Evolutionary conservation across 306 rosid species (phyloP), one percentile per base, ranked within the genome.

Genomic region (Macrotyloma uniflorum): DNA sequence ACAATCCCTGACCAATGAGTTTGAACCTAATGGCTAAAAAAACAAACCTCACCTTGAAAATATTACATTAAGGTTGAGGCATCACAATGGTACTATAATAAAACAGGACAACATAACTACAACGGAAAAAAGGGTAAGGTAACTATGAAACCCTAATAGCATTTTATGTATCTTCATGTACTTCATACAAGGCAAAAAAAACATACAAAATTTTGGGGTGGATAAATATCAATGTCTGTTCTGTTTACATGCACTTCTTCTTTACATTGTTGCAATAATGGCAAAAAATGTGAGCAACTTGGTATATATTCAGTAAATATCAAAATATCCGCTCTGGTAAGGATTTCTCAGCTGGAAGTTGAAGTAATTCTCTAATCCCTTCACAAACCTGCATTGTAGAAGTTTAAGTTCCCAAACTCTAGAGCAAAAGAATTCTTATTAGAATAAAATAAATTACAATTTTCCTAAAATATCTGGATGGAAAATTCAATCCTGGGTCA

Each of bases 351-450:
- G 97, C 97, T 42, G 98, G 93, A 76, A 89, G 86, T 81, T 93
- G 83, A 75, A 95, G 93, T 26, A 95, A 68, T 53, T 93, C 98
- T 53, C 91, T 82, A 75, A 95, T 93, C 76, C 99, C 99, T 89
- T 91, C 94, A 8, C 72, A 80, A 15, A 95, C 97, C 99, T 95
- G 89, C 82, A 80, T 77, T 69, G 63, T 73, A 78, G 64, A 71
- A 50, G 22, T 9, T 28, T 42, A 74, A 47, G 22, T 38, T 43
- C 69, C 59, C 42, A 58, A 69, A 65, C 23, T 59, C 24, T 38
- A 45, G 42, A 20, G 24, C 1, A 50, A 36, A 58, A 32, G 53
- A 33, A 78, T 55, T 7, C 2, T 46, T 14, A 36, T 51, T 73
- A 33, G 43, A 32, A 47, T 38, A 8, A 9, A 49, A 65, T 46